Base-by-base conservation (phyloP, 2,329 filamentous ascomycete species). In the Fusarium keratoplasticum region DNA sequence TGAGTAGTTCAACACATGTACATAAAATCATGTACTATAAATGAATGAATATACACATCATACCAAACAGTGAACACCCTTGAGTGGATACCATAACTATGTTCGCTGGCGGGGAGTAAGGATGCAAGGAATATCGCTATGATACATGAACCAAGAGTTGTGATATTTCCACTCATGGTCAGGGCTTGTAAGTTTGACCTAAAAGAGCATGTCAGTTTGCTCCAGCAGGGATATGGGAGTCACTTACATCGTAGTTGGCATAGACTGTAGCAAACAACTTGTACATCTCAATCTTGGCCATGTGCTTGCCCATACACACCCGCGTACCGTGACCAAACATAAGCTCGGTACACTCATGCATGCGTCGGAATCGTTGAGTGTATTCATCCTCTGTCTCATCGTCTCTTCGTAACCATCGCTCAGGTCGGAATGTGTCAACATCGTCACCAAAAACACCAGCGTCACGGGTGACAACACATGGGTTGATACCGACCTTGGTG, bases 61-160 rank as follows among this genome's bases (percentile, higher is more conserved):
- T 29, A 29, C 18, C 18, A 54, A 31, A 14, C 11, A 31, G 6
- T 18, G 6, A 29, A 9, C 18, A 29, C 27, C 10, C 9, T 3
- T 31, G 18, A 4, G 16, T 50, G 16, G 18, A 5, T n/a, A 20
- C 11, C 6, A 3, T n/a, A 2, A 4, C 5, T 52, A 72, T 4
- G 44, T 18, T 13, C 52, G 63, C 18, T 52, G 25, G 8, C 65
- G 62, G 9, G 40, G 65, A 6, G 29, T 74, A 8, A 74, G 61
- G 13, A 36, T 72, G 20, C 72, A 74, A 5, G 72, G 72, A 1
- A 74, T 74, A 6, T 74, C 72, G n/a, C 60, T 70, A 1, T 74
- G 72, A n/a, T 74, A 74, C 72, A 74, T 74, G 6, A 74, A 74
- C 72, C 72, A 74, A 7, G 66, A 72, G n/a, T 74, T 74, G 16